These are phyloP conservation scores for Tardiomyces digboiensis DNA, from an alignment of 1,139 yeast species.

Conservation along the genomic window DNA sequence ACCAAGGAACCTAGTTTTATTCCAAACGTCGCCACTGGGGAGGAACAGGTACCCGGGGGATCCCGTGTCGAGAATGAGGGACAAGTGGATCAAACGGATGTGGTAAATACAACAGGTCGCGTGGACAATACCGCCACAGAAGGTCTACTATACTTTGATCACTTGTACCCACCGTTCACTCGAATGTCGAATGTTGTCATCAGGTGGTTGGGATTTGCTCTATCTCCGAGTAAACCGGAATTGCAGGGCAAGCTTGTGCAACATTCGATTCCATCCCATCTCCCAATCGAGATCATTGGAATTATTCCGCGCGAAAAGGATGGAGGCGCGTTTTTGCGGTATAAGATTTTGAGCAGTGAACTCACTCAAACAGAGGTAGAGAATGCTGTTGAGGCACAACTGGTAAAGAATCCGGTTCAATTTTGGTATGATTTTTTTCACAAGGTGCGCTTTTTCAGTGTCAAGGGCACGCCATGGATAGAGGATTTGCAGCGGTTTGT, in stretches of 20 bases:
- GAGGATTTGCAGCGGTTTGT: slow-evolving; percentile 83
- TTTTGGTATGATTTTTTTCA: slow-evolving; percentile 28
- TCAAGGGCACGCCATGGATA: slow-evolving; percentile 92
- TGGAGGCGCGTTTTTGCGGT: slow-evolving; percentile 89
- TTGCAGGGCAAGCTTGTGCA: slow-evolving; percentile 13
- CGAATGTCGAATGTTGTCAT: slow-evolving; percentile 10
- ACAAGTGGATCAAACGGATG: neutral
- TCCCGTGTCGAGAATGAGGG: neutral
- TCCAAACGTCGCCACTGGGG: too few species aligned
- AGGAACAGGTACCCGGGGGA: too few species aligned
- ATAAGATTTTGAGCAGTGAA: slow-evolving; percentile 24
- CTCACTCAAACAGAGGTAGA: slow-evolving; percentile 16
- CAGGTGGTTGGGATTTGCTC: slow-evolving; percentile 7
- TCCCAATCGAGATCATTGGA: slow-evolving; percentile 36
- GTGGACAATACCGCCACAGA: slow-evolving; percentile 43
- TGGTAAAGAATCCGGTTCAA: slow-evolving; percentile 9
- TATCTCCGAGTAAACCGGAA: slow-evolving; percentile 7
- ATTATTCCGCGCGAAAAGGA: slow-evolving; percentile 69
- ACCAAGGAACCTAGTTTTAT: too few species aligned
- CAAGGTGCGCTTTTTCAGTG: slow-evolving; percentile 51
- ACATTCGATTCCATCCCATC: slow-evolving; percentile 33
- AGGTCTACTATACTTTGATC: slow-evolving; percentile 34
- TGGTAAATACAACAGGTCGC: slow-evolving; percentile 39
- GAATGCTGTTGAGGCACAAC: slow-evolving; percentile 15
- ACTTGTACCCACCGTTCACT: slow-evolving; percentile 20